Conservation (phyloP, 148 eudicot genomes). For the Fallopia convolvulus region DNA sequence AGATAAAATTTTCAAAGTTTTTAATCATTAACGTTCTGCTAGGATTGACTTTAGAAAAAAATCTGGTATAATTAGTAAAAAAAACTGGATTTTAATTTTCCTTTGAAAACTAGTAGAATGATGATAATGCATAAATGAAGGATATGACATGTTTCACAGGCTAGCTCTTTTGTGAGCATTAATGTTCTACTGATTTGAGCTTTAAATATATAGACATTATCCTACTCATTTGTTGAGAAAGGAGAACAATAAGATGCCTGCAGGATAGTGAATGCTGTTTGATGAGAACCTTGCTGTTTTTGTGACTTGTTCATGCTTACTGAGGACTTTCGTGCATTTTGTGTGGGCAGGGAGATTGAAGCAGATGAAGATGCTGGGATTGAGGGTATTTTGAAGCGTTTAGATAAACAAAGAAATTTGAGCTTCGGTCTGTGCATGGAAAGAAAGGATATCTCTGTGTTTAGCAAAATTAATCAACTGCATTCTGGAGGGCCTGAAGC, state of each 20-base stretch:
- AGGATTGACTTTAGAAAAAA: neutral
- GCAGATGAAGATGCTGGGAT: constrained; percentile 45
- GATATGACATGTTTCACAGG: too few species aligned
- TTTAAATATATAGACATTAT: neutral
- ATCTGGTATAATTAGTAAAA: too few species aligned
- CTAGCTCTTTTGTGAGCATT: neutral
- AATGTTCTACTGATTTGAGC: neutral
- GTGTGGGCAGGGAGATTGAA: constrained; percentile 30
- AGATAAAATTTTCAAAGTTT: neutral
- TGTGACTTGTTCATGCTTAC: neutral
- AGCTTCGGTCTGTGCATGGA: constrained; percentile 36
- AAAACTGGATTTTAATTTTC: too few species aligned
- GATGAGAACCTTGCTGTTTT: neutral
- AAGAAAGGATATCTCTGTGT: constrained; percentile 19
- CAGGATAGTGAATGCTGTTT: neutral
- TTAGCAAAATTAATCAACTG: neutral
- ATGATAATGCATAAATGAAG: too few species aligned
- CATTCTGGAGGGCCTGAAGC: constrained; percentile 16
- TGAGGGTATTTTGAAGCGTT: constrained; percentile 61
- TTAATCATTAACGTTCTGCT: neutral
- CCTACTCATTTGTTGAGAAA: neutral
- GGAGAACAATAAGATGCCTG: constrained; percentile 2
- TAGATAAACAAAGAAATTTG: constrained; percentile 56
- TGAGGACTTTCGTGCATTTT: constrained; percentile 1
- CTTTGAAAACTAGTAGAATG: too few species aligned